Conservation (phyloP, 2,329 filamentous ascomycete species). For the Alternaria atra region DNA sequence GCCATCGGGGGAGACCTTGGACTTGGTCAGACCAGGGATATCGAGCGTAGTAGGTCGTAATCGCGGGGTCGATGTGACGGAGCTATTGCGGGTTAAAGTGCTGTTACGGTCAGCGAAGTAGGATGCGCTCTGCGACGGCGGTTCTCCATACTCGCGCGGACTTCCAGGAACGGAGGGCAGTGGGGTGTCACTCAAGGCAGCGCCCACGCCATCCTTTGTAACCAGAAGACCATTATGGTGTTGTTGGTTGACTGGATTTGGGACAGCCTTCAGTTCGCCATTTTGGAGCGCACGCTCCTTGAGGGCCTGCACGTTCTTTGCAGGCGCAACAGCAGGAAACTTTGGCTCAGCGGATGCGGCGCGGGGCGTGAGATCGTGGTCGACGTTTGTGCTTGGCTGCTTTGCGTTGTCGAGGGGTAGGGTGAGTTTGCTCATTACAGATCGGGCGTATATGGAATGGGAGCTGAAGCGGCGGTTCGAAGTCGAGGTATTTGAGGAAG, state of each 20-base stretch:
- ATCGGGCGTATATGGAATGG: slow-evolving; percentile 60
- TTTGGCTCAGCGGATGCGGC: slow-evolving; percentile 19
- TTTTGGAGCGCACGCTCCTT: slow-evolving; percentile 35
- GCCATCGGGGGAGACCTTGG: slow-evolving; percentile 93
- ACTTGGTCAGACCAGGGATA: slow-evolving; percentile 95
- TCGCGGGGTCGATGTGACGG: slow-evolving; percentile 78
- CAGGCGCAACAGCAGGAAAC: slow-evolving; percentile 19
- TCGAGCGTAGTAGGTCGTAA: slow-evolving; percentile 94
- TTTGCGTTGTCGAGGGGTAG: slow-evolving; percentile 33
- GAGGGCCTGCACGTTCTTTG: slow-evolving; percentile 37
- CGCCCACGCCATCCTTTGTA: slow-evolving; percentile 57
- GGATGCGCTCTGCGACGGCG: slow-evolving; percentile 16
- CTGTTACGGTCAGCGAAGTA: slow-evolving; percentile 54
- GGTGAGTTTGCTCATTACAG: slow-evolving; percentile 57
- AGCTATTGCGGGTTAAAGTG: slow-evolving; percentile 75
- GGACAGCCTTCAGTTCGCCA: slow-evolving; percentile 42
- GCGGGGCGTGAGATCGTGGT: slow-evolving; percentile 32
- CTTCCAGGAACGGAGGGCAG: slow-evolving; percentile 69
- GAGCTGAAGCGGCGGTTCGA: slow-evolving; percentile 50
- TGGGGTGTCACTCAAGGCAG: slow-evolving; percentile 69
- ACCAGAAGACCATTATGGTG: slow-evolving; percentile 27
- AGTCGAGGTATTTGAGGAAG: slow-evolving; percentile 19
- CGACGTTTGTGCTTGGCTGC: slow-evolving; percentile 16
- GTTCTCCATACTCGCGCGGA: slow-evolving; percentile 65
- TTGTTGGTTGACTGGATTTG: slow-evolving; percentile 20